Percentiles rank a stretch among this genome's conserved stretches.
phyloP scores from a whole-genome alignment of 495 filamentous ascomycete species.

The Tuber borchii region DNA sequence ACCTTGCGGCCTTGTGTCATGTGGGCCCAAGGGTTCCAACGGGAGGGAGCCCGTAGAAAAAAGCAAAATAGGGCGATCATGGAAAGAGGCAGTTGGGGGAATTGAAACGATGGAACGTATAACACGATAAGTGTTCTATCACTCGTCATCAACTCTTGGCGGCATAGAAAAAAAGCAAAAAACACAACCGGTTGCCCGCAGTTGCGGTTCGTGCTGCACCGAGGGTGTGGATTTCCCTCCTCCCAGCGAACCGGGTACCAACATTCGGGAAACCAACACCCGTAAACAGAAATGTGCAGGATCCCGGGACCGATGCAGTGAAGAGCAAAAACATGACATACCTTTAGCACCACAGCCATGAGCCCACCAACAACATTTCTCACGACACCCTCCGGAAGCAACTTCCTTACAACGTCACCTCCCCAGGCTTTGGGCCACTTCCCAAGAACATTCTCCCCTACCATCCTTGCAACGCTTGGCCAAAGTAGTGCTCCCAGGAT shows the following conservation, averaged over 20 bases:
- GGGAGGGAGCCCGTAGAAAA: background rate
- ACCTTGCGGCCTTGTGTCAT: background rate
- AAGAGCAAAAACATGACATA: conserved; percentile 22
- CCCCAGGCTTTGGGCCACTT: conserved; percentile 39
- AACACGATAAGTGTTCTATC: conserved; percentile 1
- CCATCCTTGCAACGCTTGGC: conserved; percentile 39
- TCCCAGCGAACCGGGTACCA: conserved; percentile 5
- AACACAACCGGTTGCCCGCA: conserved; percentile 6
- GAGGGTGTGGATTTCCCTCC: background rate
- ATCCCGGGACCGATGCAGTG: background rate
- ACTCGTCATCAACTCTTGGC: conserved; percentile 3
- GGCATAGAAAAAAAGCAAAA: background rate
- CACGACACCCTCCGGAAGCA: conserved; percentile 37
- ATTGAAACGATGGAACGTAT: background rate
- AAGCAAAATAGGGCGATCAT: conserved; percentile 4
- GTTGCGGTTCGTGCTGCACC: conserved; percentile 7
- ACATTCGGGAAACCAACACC: conserved; percentile 12
- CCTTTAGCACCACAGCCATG: conserved; percentile 42
- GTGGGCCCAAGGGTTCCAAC: background rate
- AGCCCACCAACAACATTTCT: conserved; percentile 41
- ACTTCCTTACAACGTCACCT: conserved; percentile 38
- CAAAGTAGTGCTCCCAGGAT: conserved; percentile 40
- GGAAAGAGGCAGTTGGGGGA: background rate
- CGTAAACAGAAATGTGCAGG: background rate
- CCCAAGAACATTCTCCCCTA: conserved; percentile 36